Percentiles rank a stretch among this genome's conserved stretches.
Evolutionary conservation across 1,139 yeast species (phyloP).

Genomic region (Sporopachydermia cereana): DNA sequence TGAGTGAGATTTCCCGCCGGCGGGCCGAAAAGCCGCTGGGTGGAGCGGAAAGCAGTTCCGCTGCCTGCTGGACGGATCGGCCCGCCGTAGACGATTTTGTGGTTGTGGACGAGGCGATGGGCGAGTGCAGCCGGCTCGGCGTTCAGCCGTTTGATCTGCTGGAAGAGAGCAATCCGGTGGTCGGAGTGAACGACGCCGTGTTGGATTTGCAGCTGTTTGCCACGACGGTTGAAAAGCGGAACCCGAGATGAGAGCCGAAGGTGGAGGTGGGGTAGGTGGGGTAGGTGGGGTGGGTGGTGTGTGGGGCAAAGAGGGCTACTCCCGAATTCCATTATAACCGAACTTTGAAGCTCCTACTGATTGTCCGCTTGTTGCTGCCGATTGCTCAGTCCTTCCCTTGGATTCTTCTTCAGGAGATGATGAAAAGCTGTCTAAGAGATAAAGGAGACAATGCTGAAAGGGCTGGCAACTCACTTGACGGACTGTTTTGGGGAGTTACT

Average conservation of each 20-base stretch:
- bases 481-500: too few species aligned
- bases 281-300: too few species aligned
- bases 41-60: slow-evolving; percentile 6
- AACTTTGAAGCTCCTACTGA: too few species aligned
- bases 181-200: slow-evolving; percentile 51
- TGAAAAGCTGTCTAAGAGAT: too few species aligned
- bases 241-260: slow-evolving; percentile 28
- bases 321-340: too few species aligned
- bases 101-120: slow-evolving; percentile 23
- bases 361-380: too few species aligned
- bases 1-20: slow-evolving; percentile 9
- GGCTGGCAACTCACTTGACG: too few species aligned
- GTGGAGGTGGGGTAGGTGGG: too few species aligned
- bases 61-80: slow-evolving; percentile 8
- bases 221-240: slow-evolving; percentile 56
- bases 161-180: slow-evolving; percentile 49
- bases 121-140: slow-evolving; percentile 25
- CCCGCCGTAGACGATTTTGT: slow-evolving; percentile 21
- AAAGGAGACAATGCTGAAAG: too few species aligned
- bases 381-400: too few species aligned
- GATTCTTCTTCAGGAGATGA: too few species aligned
- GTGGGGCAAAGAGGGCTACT: too few species aligned
- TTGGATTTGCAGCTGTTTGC: slow-evolving; percentile 66
- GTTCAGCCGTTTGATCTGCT: slow-evolving; percentile 49
- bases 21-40: slow-evolving; percentile 9